A percentile compares a stretch with the other conserved stretches of the same genome.
Evolutionary conservation across 1,284 basidiomycete species (phyloP).

Genomic region (Amylostereum areolatum): DNA sequence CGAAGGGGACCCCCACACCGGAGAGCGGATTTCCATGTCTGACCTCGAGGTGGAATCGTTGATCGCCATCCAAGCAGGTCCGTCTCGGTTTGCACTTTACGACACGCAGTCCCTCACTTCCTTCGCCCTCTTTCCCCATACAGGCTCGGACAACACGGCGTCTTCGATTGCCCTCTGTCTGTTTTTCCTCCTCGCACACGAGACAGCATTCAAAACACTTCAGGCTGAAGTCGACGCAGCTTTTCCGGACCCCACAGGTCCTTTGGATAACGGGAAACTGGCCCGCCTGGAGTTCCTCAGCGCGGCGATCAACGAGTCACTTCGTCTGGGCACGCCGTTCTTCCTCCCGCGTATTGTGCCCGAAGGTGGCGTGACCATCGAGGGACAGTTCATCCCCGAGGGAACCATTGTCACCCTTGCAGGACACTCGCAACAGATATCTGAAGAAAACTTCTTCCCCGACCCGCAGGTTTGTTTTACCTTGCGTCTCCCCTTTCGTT

Average conservation of each 20-base stretch:
- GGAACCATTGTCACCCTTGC: constrained; percentile 12
- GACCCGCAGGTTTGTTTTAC: constrained; percentile 6
- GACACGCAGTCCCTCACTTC: no score
- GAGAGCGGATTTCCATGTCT: constrained; percentile 1
- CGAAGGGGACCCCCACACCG: neutral
- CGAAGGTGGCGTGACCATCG: constrained; percentile 4
- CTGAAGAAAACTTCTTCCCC: constrained; percentile 12
- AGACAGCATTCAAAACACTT: constrained; percentile 1
- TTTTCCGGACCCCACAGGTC: constrained; percentile 6
- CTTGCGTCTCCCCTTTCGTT: no score
- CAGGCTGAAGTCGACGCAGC: constrained; percentile 8
- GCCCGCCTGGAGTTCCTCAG: constrained; percentile 9
- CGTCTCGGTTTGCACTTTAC: no score
- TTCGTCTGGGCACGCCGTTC: constrained; percentile 13
- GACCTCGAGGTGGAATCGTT: constrained; percentile 9
- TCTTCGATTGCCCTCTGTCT: constrained; percentile 2
- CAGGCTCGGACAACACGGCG: constrained; percentile 12
- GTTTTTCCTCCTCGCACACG: constrained; percentile 8
- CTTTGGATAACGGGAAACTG: constrained; percentile 3
- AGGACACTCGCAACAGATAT: constrained; percentile 11
- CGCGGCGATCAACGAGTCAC: constrained; percentile 11
- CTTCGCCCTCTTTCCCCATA: no score
- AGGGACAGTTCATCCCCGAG: constrained; percentile 8
- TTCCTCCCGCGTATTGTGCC: constrained; percentile 11
- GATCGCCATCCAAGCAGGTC: constrained; percentile 10